A percentile compares a stretch with the other conserved stretches of the same genome.
Conservation (phyloP, 2,329 filamentous ascomycete genomes). For the Byssoonygena ceratinophila region DNA sequence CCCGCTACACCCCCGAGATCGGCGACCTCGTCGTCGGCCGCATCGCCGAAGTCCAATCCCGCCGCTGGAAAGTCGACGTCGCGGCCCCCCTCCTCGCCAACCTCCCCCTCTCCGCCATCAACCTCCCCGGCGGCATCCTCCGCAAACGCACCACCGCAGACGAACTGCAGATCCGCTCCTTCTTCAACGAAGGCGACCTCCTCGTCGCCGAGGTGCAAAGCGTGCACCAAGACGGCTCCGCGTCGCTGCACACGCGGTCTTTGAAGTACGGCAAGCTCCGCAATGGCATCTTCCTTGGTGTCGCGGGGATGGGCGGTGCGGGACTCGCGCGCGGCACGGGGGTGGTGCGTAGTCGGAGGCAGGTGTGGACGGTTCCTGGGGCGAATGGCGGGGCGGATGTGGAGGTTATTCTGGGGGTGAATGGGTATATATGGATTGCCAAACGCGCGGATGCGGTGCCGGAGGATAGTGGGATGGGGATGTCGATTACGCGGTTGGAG, state of each 20-base stretch:
- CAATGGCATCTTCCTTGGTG: slow-evolving; percentile 80
- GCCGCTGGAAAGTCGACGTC: slow-evolving; percentile 91
- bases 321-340: slow-evolving; percentile 63
- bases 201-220: slow-evolving; percentile 91
- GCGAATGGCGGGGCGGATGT: slow-evolving; percentile 47
- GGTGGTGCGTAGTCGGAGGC: slow-evolving; percentile 70
- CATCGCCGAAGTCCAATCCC: slow-evolving; percentile 87
- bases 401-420: slow-evolving; percentile 83
- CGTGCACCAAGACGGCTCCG: slow-evolving; percentile 73
- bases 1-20: slow-evolving; percentile 90
- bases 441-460: slow-evolving; percentile 56
- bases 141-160: slow-evolving; percentile 88
- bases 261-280: slow-evolving; percentile 91
- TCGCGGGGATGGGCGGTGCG: slow-evolving; percentile 62
- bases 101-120: slow-evolving; percentile 80
- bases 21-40: slow-evolving; percentile 90
- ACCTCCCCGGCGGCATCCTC: slow-evolving; percentile 85
- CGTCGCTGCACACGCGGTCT: slow-evolving; percentile 77
- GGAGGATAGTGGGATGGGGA: slow-evolving; percentile 28
- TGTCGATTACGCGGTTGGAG: slow-evolving; percentile 70
- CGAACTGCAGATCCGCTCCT: slow-evolving; percentile 93
- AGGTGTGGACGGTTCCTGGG: slow-evolving; percentile 66
- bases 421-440: slow-evolving; percentile 93
- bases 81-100: slow-evolving; percentile 75
- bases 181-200: slow-evolving; percentile 90